phyloP scores from a whole-genome alignment of 495 filamentous ascomycete genomes.

The Tuber umbilicatum region DNA sequence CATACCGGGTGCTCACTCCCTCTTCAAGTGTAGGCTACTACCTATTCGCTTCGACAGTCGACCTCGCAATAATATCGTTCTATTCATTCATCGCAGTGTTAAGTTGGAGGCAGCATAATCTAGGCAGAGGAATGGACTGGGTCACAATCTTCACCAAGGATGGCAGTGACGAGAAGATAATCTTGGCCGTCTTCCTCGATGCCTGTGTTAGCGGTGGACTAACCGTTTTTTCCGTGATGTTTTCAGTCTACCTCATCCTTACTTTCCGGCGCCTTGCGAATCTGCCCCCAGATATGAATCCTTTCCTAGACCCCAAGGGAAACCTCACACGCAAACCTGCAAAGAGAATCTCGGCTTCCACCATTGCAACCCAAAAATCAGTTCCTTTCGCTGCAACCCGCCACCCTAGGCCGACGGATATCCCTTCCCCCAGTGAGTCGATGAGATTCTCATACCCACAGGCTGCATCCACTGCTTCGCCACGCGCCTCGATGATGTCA shows the following conservation, averaged over 20 bases:
- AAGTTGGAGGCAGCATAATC: constrained; percentile 21
- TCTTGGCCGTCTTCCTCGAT: constrained; percentile 24
- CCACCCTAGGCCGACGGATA: neutral
- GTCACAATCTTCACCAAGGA: constrained; percentile 27
- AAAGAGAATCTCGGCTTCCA: constrained; percentile 28
- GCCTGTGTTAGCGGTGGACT: constrained; percentile 25
- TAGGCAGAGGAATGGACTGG: constrained; percentile 14
- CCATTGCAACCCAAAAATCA: constrained; percentile 15
- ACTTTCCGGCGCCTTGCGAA: constrained; percentile 28
- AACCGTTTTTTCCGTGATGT: constrained; percentile 22
- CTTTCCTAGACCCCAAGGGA: constrained; percentile 31
- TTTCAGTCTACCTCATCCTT: constrained; percentile 28
- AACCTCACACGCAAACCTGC: constrained; percentile 19
- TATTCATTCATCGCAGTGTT: constrained; percentile 33
- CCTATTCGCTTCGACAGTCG: constrained; percentile 26
- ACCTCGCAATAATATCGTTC: constrained; percentile 31
- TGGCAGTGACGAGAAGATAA: constrained; percentile 13
- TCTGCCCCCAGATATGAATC: constrained; percentile 31
- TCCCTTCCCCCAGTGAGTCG: neutral
- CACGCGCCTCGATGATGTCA: neutral
- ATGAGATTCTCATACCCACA: neutral
- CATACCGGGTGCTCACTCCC: constrained; percentile 32
- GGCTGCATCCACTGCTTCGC: neutral
- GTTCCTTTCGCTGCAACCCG: constrained; percentile 31
- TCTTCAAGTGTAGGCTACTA: constrained; percentile 29